Percentiles rank a stretch among this genome's conserved stretches.
Conservation (phyloP, 805 yeast genomes). For the Metschnikowia aberdeeniae region DNA sequence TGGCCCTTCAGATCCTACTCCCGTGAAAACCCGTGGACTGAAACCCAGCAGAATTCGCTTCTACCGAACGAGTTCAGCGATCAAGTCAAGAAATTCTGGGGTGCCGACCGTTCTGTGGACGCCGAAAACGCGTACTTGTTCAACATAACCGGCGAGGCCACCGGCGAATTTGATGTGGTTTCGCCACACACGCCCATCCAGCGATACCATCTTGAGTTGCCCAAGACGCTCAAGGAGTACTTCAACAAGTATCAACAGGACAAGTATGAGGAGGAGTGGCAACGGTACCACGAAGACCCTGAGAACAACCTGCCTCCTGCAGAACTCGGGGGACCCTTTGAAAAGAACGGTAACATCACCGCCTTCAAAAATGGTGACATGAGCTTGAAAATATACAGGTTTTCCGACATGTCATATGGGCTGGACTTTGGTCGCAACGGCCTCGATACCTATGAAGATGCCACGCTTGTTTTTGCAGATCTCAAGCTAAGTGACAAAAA, state of each 20-base stretch:
- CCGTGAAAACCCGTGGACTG: constrained; percentile 41
- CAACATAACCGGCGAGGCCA: constrained; percentile 47
- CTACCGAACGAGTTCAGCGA: constrained; percentile 56
- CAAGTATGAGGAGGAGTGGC: constrained; percentile 23
- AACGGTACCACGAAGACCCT: constrained; percentile 26
- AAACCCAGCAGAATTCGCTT: constrained; percentile 50
- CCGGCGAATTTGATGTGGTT: constrained; percentile 37
- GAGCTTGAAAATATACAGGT: constrained; percentile 19
- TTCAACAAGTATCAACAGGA: constrained; percentile 23
- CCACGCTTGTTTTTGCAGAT: constrained; percentile 30
- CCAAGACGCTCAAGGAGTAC: constrained; percentile 29
- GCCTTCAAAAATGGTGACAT: constrained; percentile 23
- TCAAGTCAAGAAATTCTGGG: constrained; percentile 55
- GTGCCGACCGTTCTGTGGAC: constrained; percentile 7
- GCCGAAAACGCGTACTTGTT: constrained; percentile 26
- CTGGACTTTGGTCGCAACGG: constrained; percentile 15
- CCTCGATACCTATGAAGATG: constrained; percentile 22
- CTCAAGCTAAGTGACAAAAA: constrained; percentile 37
- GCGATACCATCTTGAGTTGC: constrained; percentile 18
- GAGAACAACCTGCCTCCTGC: constrained; percentile 21
- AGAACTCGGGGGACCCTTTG: constrained; percentile 6
- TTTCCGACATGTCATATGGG: constrained; percentile 23
- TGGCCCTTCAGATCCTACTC: constrained; percentile 54
- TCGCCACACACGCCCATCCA: constrained; percentile 10
- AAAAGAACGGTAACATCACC: constrained; percentile 29